Base-by-base conservation (phyloP, 1,284 basidiomycete genomes). In the Quambalaria eucalypti region DNA sequence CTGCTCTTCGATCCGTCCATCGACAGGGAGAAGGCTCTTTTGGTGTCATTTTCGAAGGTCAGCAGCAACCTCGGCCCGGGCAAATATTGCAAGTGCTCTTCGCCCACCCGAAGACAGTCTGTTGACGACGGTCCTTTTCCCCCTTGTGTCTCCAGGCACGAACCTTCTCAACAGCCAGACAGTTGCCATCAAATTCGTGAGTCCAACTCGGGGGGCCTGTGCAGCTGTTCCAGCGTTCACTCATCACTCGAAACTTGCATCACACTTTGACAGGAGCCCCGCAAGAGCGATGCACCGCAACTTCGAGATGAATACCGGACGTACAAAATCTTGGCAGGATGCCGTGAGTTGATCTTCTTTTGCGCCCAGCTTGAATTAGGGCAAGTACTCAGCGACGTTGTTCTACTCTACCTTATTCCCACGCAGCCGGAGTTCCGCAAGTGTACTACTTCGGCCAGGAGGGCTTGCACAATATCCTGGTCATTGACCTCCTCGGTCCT, bases 401-500 rank as follows among this genome's bases (percentile, higher is more conserved):
- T n/a, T n/a, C n/a, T n/a, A n/a, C n/a, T n/a, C n/a, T n/a, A n/a
- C n/a, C n/a, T n/a, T n/a, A 90, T 87, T 83, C 60, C n/a, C n/a
- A n/a, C n/a, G n/a, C n/a, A n/a, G n/a, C n/a, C n/a, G 89, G 89
- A 30, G 89, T 93, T 49, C 90, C 89, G 19, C 90, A 95, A 78
- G 92, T 95, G 74, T 92, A 95, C 80, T 91, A 95, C 79, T 96
- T 95, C 76, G 91, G 91, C 47, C 89, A 92, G 78, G 91, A 96
- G 79, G 90, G 90, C n/a, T 81, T 95, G 52, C 90, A 96, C 80
- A 95, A 95, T 77, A 90, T 95, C 66, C 84, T 96, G 61, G 90
- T 96, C 62, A 95, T 96, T 72, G 91, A 96, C 79, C 82, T 96
- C 25, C 82, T 96, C 19, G 91, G 91, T 2, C 90, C 90, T 0